Percentiles rank a stretch among this genome's conserved stretches.
These are phyloP conservation scores for Odonthalia washingtoniensis DNA, from an alignment of 31 red algal genomes.

Conservation along the genomic window DNA sequence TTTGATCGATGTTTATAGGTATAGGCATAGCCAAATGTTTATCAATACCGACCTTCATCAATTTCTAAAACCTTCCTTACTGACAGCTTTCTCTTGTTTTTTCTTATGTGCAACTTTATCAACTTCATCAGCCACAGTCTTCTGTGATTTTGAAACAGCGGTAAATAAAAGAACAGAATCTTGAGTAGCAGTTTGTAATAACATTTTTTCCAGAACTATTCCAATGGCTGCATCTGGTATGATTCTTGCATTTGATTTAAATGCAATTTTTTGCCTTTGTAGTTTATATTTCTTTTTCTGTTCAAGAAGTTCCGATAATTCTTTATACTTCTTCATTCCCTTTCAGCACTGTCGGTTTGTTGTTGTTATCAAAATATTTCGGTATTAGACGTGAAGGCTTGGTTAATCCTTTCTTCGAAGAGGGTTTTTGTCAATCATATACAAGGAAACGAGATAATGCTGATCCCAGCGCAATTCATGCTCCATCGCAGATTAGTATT, in stretches of 20 bases:
- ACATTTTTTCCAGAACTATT: constrained; percentile 55
- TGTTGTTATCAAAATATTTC: too few species aligned
- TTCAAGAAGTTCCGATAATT: constrained; percentile 32
- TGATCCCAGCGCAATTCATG: constrained; percentile 51
- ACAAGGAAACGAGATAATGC: constrained; percentile 48
- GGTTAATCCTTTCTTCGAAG: constrained; percentile 26
- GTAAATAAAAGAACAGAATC: constrained; percentile 77
- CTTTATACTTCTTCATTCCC: constrained; percentile 64
- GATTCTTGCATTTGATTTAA: constrained; percentile 63
- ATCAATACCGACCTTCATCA: constrained; percentile 51
- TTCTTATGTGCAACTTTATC: neutral
- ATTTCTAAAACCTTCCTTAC: constrained; percentile 68
- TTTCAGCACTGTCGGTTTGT: constrained; percentile 46
- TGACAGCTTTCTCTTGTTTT: constrained; percentile 51
- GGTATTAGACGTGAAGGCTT: neutral
- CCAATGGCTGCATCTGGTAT: constrained; percentile 79
- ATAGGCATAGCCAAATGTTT: constrained; percentile 1
- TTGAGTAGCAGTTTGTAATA: constrained; percentile 62
- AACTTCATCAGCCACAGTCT: constrained; percentile 29
- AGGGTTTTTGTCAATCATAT: too few species aligned
- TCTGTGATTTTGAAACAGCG: constrained; percentile 70
- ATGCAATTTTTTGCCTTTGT: constrained; percentile 44
- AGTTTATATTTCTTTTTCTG: constrained; percentile 31
- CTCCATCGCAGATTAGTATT: constrained; percentile 64
- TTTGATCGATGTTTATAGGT: neutral